These are phyloP conservation scores for Leishmania major DNA, from an alignment of 208 protist genomes.

Conservation along the genomic window DNA sequence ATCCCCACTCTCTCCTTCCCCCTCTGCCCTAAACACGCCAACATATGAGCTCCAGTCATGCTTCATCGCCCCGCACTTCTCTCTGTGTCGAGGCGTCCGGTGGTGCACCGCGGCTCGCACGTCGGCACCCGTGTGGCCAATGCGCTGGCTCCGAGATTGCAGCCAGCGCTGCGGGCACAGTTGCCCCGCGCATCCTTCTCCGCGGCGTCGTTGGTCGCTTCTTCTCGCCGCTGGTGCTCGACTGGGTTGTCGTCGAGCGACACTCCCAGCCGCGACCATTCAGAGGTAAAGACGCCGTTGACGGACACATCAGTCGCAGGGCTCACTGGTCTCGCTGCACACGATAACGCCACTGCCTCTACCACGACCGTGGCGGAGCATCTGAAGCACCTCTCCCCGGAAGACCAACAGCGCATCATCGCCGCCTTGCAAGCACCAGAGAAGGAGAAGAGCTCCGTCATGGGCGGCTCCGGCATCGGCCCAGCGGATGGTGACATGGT, in stretches of 20 bases:
- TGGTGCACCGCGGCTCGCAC: neutral
- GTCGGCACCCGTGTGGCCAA: neutral
- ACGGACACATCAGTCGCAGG: neutral
- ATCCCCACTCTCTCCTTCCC: neutral
- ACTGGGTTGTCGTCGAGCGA: neutral
- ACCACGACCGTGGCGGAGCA: constrained; percentile 34
- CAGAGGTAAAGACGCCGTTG: neutral
- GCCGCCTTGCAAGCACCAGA: constrained; percentile 53
- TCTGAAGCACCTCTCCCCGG: constrained; percentile 48
- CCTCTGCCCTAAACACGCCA: neutral
- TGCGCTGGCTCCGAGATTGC: neutral
- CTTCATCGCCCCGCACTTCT: constrained; percentile 3
- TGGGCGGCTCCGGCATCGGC: constrained; percentile 85
- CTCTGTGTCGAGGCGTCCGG: neutral
- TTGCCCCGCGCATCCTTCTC: neutral
- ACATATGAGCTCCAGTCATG: constrained; percentile 8
- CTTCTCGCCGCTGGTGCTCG: constrained; percentile 4
- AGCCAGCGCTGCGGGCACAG: neutral
- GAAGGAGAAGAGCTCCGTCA: constrained; percentile 54
- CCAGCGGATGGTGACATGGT: constrained; percentile 82
- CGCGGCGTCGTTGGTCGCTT: neutral
- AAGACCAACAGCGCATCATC: constrained; percentile 70
- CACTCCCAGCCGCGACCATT: neutral
- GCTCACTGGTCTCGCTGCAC: constrained; percentile 1
- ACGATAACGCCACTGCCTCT: neutral